phyloP scores from a whole-genome alignment of 768 basidiomycete genomes.

The Rhodotorula taiwanensis region DNA sequence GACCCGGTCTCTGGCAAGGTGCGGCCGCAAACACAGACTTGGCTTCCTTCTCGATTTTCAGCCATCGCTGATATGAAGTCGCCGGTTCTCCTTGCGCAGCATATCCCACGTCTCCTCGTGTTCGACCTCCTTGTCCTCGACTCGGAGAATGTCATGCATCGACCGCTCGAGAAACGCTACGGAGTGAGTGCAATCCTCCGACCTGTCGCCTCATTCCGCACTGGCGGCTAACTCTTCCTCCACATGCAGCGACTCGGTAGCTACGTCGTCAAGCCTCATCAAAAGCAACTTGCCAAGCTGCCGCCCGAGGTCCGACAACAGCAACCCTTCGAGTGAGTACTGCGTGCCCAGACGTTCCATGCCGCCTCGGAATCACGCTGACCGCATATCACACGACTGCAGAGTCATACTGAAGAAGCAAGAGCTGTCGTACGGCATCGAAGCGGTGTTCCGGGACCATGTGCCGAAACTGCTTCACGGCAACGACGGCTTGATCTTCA shows the following conservation, averaged over 20 bases:
- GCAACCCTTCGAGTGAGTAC: conserved; percentile 78
- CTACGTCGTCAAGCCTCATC: conserved; percentile 77
- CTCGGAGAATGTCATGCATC: conserved; percentile 76
- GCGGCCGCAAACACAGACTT: too few relatives aligned
- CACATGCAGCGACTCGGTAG: conserved; percentile 60
- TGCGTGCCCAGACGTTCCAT: neutral
- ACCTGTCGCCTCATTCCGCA: neutral
- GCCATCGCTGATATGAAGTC: too few relatives aligned
- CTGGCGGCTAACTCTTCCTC: too few relatives aligned
- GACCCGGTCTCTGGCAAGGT: conserved; percentile 69
- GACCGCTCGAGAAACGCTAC: conserved; percentile 76
- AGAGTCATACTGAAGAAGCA: conserved; percentile 86
- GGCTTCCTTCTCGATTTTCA: neutral
- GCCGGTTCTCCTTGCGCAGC: conserved; percentile 50
- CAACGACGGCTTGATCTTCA: conserved; percentile 95
- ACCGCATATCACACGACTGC: too few relatives aligned
- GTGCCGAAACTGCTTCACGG: conserved; percentile 82
- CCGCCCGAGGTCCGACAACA: conserved; percentile 55
- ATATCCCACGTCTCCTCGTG: conserved; percentile 70
- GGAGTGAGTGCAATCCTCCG: conserved; percentile 55
- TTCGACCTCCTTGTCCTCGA: conserved; percentile 90
- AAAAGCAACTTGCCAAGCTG: conserved; percentile 60
- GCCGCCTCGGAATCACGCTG: neutral
- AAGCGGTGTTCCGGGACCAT: conserved; percentile 74
- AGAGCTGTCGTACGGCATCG: conserved; percentile 75